A percentile compares a stretch with the other conserved stretches of the same genome.
phyloP scores from a whole-genome alignment of 108 stramenopile genomes.

The Asterionellopsis glacialis region DNA sequence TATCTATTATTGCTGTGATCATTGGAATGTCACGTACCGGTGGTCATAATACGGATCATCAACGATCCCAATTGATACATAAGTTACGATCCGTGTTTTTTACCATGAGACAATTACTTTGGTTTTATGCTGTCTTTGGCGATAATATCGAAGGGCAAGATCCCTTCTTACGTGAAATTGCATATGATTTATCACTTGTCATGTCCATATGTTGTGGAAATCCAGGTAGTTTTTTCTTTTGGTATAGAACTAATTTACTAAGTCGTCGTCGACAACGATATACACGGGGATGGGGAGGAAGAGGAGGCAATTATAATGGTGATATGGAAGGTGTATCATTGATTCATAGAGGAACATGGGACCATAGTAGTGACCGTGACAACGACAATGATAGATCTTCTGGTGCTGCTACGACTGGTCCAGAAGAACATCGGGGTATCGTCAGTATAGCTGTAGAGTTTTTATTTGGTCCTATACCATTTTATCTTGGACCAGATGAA shows the following conservation, averaged over 20 bases:
- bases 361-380: slow-evolving; percentile 8
- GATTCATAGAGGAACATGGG: slow-evolving; percentile 37
- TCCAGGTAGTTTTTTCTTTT: slow-evolving; percentile 61
- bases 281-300: slow-evolving; percentile 28
- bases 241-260: slow-evolving; percentile 53
- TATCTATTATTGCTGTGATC: slow-evolving; percentile 65
- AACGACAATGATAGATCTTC: slow-evolving; percentile 4
- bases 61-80: slow-evolving; percentile 36
- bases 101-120: slow-evolving; percentile 70
- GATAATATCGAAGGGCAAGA: slow-evolving; percentile 34
- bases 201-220: slow-evolving; percentile 64
- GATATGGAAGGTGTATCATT: slow-evolving; percentile 28
- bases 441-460: slow-evolving; percentile 76
- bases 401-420: neutral
- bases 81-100: slow-evolving; percentile 47
- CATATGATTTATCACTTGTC: slow-evolving; percentile 62
- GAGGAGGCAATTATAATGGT: neutral
- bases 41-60: slow-evolving; percentile 9
- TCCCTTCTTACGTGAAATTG: slow-evolving; percentile 74
- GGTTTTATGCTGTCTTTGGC: slow-evolving; percentile 77
- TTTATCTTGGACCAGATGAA: slow-evolving; percentile 27
- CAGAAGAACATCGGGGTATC: slow-evolving; percentile 47
- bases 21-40: slow-evolving; percentile 62
- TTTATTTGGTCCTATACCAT: slow-evolving; percentile 68
- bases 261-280: slow-evolving; percentile 24